Evolutionary conservation across 352 stramenopile species (phyloP).

Genomic region (Pythium diclinum): DNA sequence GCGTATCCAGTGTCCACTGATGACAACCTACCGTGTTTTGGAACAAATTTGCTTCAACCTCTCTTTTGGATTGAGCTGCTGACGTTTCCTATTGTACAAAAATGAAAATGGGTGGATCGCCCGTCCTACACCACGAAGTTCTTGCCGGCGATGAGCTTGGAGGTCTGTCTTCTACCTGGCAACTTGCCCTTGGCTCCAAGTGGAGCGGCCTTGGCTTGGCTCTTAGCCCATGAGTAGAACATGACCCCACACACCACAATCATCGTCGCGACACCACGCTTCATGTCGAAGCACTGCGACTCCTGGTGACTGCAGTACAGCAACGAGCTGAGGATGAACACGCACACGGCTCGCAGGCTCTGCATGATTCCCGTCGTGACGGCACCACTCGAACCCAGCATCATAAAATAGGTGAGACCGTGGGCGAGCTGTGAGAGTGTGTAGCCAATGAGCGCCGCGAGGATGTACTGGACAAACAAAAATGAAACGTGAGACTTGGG

Average conservation of each 20-base stretch:
- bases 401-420: conserved; percentile 82
- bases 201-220: conserved; percentile 36
- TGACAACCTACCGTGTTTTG: background rate
- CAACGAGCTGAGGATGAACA: conserved; percentile 80
- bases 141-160: conserved; percentile 59
- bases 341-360: conserved; percentile 81
- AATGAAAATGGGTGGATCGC: background rate
- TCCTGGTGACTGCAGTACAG: conserved; percentile 84
- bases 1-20: background rate
- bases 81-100: background rate
- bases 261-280: conserved; percentile 74
- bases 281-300: conserved; percentile 84
- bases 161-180: conserved; percentile 6
- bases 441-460: conserved; percentile 62
- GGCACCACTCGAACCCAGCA: conserved; percentile 74
- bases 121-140: conserved; percentile 56
- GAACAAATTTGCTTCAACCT: background rate
- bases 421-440: conserved; percentile 80
- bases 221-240: conserved; percentile 87
- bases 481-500: background rate
- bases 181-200: background rate
- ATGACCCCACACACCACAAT: conserved; percentile 79
- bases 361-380: conserved; percentile 88
- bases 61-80: background rate
- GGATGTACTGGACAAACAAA: conserved; percentile 36